Evolutionary conservation across 305 asterid genomes (phyloP).

Genomic region (Fraxinus greggii): DNA sequence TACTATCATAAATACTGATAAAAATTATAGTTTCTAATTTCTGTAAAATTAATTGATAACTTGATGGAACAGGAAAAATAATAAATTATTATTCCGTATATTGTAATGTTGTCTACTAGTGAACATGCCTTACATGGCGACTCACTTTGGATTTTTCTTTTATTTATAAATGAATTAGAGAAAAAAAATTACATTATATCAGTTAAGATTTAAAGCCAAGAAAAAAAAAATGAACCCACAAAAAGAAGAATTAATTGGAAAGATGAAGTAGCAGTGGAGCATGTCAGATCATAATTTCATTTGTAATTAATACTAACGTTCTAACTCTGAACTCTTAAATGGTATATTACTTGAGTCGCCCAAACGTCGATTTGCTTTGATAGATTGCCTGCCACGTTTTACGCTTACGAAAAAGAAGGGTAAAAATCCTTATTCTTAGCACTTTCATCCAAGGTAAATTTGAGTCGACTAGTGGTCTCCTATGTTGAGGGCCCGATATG

Average conservation of each 20-base stretch:
- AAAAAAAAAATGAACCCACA: not conserved
- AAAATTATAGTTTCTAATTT: too few species aligned
- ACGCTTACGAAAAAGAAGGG: not conserved
- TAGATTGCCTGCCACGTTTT: not conserved
- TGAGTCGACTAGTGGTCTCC: not conserved
- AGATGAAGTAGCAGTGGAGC: not conserved
- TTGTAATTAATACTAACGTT: not conserved
- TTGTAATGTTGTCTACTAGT: too few species aligned
- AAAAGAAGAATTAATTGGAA: not conserved
- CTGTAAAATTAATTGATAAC: too few species aligned
- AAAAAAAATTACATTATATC: not conserved
- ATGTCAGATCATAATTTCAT: not conserved
- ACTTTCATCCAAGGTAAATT: not conserved
- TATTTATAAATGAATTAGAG: not conserved
- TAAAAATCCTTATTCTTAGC: not conserved
- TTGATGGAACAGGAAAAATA: too few species aligned
- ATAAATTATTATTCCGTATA: too few species aligned
- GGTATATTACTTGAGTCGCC: not conserved
- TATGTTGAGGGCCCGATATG: not conserved
- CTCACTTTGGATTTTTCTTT: too few species aligned
- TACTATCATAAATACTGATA: too few species aligned
- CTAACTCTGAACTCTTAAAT: not conserved
- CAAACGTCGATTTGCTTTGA: not conserved
- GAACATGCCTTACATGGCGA: too few species aligned
- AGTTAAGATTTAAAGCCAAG: not conserved